Conservation (phyloP, 140 eudicot genomes). For the Artemisia princeps region DNA sequence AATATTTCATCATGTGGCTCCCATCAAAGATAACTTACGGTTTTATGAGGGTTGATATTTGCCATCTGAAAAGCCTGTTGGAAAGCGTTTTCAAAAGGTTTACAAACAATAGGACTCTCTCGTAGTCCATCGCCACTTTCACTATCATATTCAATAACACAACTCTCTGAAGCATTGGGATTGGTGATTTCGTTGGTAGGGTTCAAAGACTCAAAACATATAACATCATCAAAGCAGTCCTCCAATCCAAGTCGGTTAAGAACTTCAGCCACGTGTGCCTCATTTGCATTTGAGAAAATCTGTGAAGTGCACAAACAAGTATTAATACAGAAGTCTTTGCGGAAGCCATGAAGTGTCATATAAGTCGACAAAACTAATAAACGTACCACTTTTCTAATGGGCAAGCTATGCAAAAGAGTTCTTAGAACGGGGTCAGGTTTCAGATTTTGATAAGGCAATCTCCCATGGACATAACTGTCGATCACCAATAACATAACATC, state of each 20-base stretch:
- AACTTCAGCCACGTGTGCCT: slow-evolving; percentile 76
- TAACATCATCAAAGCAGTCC: slow-evolving; percentile 74
- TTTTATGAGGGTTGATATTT: slow-evolving; percentile 50
- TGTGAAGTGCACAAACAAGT: slow-evolving; percentile 17
- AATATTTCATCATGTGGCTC: background rate
- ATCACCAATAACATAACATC: slow-evolving; percentile 8
- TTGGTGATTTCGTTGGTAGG: slow-evolving; percentile 27
- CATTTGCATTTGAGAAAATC: slow-evolving; percentile 86
- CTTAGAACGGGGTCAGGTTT: slow-evolving; percentile 70
- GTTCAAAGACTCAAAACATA: slow-evolving; percentile 77
- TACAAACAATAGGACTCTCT: slow-evolving; percentile 57
- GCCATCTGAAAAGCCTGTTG: slow-evolving; percentile 60
- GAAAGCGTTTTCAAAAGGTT: slow-evolving; percentile 63
- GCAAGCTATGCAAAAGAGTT: slow-evolving; percentile 67
- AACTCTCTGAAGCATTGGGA: slow-evolving; percentile 16
- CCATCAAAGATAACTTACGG: slow-evolving; percentile 44
- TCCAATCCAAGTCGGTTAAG: slow-evolving; percentile 67
- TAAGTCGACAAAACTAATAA: background rate
- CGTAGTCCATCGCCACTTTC: slow-evolving; percentile 24
- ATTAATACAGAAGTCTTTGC: background rate
- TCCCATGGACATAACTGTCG: slow-evolving; percentile 78
- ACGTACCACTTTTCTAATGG: slow-evolving; percentile 80
- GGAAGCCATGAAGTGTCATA: background rate
- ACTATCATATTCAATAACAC: background rate
- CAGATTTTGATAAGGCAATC: slow-evolving; percentile 73